Evolutionary conservation across 2,329 filamentous ascomycete species (phyloP), one percentile per base, ranked within the genome.

Genomic region (Verruconis gallopava): DNA sequence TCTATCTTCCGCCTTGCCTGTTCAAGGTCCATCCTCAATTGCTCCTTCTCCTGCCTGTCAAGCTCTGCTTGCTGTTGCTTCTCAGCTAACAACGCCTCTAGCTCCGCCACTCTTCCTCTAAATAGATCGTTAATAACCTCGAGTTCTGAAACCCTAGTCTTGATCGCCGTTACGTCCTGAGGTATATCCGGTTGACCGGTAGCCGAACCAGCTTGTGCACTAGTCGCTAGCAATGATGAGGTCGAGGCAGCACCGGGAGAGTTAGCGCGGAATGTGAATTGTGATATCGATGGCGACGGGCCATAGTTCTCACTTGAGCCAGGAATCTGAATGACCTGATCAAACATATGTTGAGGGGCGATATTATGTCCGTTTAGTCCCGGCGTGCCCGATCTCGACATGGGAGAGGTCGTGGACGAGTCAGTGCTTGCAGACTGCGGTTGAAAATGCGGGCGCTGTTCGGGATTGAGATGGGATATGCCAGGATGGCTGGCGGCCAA

Each of bases 121-220:
- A 81, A 83, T 15, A 83, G 62, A 42, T 79, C 73, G 53, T 78
- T 95, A 67, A 98, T 95, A 40, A 98, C 75, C 58, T 98, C 91
- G 18, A 98, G 72, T 60, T 98, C 91, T 51, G 81, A 91, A 22
- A 98, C 89, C 33, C 91, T 79, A 1, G 91, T 98, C 65, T 93
- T 93, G n/a, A 96, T 70, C 39, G 79, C 81, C 4, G 83, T 83
- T 59, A 93, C 94, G 47, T 80, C 75, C 2, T 81, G 79, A 40
- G 85, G 68, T 18, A 93, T 72, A 46, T 83, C 79, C 55, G 94
- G 84, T 58, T 85, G 85, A 3, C 79, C 81, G 55, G 85, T 81
- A 1, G 82, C 76, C 3, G 75, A 68, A 17, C 33, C 33, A 36
- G 13, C 18, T 11, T 42, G 40, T 37, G 79, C 78, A 39, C 65